phyloP scores from a whole-genome alignment of 306 rosid genomes.

The Vicia sativa region DNA sequence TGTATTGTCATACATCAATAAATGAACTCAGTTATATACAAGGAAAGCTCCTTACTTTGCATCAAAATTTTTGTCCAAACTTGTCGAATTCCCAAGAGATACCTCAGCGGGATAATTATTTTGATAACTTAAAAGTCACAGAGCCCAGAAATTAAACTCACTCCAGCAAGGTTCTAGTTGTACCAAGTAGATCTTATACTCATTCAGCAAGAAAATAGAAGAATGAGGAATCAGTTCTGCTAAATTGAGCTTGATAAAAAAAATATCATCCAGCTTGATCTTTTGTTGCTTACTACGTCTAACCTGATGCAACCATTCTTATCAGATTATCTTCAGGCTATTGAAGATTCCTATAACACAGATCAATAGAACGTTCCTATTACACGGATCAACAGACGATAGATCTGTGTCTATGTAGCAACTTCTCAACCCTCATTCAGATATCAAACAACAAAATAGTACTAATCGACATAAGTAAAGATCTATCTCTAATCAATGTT shows the following conservation, averaged over 20 bases:
- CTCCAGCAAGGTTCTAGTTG: neutral
- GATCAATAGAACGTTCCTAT: neutral
- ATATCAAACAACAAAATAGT: constrained; percentile 27
- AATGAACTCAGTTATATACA: neutral
- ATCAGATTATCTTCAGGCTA: constrained; percentile 1
- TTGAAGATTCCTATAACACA: neutral
- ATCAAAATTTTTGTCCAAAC: neutral
- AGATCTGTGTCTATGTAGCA: constrained; percentile 9
- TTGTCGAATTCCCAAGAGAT: neutral
- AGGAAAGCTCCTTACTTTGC: neutral
- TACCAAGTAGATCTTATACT: constrained; percentile 7
- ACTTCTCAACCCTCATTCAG: neutral
- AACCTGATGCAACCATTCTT: neutral
- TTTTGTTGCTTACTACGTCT: neutral
- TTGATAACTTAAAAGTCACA: neutral
- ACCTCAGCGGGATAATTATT: neutral
- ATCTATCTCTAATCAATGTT: neutral
- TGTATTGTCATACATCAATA: neutral
- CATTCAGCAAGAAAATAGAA: constrained; percentile 24
- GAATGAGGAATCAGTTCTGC: constrained; percentile 6
- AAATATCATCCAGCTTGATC: neutral
- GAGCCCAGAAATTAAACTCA: constrained; percentile 2
- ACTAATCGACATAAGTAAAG: neutral
- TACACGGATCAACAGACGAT: neutral
- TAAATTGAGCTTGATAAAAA: neutral